These are phyloP conservation scores for Ceratopteris richardii DNA, from an alignment of 75 land plant species.

Conservation along the genomic window DNA sequence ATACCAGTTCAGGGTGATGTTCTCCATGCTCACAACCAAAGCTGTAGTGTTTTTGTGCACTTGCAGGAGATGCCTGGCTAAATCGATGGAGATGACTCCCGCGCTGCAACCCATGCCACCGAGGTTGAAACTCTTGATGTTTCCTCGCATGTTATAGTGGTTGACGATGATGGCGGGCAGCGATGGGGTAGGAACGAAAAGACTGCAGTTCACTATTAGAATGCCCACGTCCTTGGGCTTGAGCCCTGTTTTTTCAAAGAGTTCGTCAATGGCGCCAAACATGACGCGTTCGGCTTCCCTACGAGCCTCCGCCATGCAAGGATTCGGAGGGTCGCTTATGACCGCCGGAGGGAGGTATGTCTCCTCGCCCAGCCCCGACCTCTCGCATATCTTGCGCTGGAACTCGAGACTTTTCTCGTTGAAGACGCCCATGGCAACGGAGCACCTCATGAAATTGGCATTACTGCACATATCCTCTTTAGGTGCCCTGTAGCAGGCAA, in stretches of 20 bases:
- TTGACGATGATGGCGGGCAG: slow-evolving; percentile 9
- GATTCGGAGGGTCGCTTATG: not conserved
- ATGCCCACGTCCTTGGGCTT: slow-evolving; percentile 5
- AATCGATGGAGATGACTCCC: slow-evolving; percentile 9
- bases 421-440: no score
- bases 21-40: slow-evolving; percentile 35
- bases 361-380: slow-evolving; percentile 30
- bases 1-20: slow-evolving; percentile 40
- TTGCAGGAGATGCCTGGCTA: slow-evolving; percentile 7
- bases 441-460: no score
- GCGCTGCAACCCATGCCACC: slow-evolving; percentile 17
- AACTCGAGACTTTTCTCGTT: slow-evolving; percentile 14
- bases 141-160: slow-evolving; percentile 4
- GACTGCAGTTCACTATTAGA: slow-evolving; percentile 11
- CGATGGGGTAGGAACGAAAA: slow-evolving; percentile 6
- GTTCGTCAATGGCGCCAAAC: slow-evolving; percentile 14
- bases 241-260: slow-evolving; percentile 8
- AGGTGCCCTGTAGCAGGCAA: slow-evolving; percentile 12
- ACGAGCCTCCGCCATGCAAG: slow-evolving; percentile 9
- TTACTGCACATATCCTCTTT: no score
- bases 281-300: slow-evolving; percentile 10
- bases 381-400: slow-evolving; percentile 24
- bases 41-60: no score
- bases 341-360: slow-evolving; percentile 11
- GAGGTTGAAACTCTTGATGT: slow-evolving; percentile 4